Conservation (phyloP, 176 grass and related monocot genomes). For the Panicum miliaceum region DNA sequence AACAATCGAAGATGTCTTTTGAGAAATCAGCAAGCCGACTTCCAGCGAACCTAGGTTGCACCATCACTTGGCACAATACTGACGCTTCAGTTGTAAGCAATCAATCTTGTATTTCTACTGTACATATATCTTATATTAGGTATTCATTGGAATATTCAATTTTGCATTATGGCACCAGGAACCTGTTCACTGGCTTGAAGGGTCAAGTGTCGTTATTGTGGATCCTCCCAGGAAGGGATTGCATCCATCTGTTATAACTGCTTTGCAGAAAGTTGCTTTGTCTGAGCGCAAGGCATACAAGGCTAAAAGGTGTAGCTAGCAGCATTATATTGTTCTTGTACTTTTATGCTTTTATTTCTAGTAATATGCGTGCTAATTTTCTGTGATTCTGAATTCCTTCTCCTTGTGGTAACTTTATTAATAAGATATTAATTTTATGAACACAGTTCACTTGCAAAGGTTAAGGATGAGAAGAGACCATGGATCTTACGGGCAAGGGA, state of each 20-base stretch:
- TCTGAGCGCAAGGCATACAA: constrained; percentile 63
- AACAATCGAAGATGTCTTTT: constrained; percentile 87
- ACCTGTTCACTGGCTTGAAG: constrained; percentile 84
- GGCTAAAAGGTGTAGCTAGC: constrained; percentile 59
- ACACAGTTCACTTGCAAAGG: constrained; percentile 65
- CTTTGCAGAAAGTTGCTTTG: constrained; percentile 74
- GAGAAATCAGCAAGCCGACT: constrained; percentile 87
- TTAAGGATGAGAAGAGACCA: constrained; percentile 95
- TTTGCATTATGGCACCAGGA: constrained; percentile 63
- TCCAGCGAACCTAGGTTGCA: constrained; percentile 69
- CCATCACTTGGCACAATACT: constrained; percentile 94
- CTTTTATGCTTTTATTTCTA: constrained; percentile 25
- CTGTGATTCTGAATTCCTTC: constrained; percentile 17
- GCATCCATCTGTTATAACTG: constrained; percentile 75
- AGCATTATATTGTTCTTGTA: constrained; percentile 29
- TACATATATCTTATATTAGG: constrained; percentile 33
- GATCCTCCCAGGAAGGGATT: constrained; percentile 99
- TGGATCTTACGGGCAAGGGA: constrained; percentile 94
- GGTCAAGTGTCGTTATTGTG: constrained; percentile 80
- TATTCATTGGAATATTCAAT: constrained; percentile 37
- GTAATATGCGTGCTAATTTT: constrained; percentile 4
- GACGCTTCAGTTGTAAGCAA: constrained; percentile 89
- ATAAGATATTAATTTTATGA: constrained; percentile 39
- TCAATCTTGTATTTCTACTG: constrained; percentile 31
- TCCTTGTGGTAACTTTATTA: neutral